Base-by-base conservation (phyloP, 208 protist genomes). In the Leishmania martiniquensis region DNA sequence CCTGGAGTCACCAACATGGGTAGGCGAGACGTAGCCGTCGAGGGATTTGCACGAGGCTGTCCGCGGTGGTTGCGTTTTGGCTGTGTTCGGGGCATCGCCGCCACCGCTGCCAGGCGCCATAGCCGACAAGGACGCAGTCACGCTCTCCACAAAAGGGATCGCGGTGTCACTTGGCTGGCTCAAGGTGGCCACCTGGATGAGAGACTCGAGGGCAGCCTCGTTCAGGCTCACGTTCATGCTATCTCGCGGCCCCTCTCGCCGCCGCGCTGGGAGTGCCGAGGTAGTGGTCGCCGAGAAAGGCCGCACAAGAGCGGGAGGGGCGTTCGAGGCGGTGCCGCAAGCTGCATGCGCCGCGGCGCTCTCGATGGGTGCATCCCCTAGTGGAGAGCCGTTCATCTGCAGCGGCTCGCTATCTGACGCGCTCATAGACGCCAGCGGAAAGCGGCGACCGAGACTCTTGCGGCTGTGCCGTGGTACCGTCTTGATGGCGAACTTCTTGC, bases 401-500 rank as follows among this genome's bases (percentile, higher is more conserved):
- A 49, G 32, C 70, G 37, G 52, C 29, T 60, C 60, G 69, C 72
- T 34, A 10, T 34, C 65, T 49, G 65, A 69, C 25, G 65, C 9
- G 42, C 39, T 69, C 62, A 44, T 67, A 7, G 65, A 51, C 12
- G 39, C 42, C 72, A 74, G 74, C 66, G 70, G 72, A 54, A 83
- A 78, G 45, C 71, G 79, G 47, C 73, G 79, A 1, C 15, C 68
- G 25, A 37, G 20, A 9, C 57, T 22, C 34, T 55, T 76, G 32
- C 68, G 79, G 29, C 65, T 60, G 47, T 52, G 80, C 4, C 67
- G 71, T 7, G 49, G 59, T 44, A 93, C 84, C 17, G 82, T 81
- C 75, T 93, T 93, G 57, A 93, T 78, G 34, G 89, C 89, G 57
- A 84, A 89, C 34, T 67, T 69, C 25, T 81, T 65, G 54, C 74